A percentile compares a stretch with the other conserved stretches of the same genome.
Evolutionary conservation across 345 rosid genomes (phyloP).

Genomic region (Raphanus raphanistrum): DNA sequence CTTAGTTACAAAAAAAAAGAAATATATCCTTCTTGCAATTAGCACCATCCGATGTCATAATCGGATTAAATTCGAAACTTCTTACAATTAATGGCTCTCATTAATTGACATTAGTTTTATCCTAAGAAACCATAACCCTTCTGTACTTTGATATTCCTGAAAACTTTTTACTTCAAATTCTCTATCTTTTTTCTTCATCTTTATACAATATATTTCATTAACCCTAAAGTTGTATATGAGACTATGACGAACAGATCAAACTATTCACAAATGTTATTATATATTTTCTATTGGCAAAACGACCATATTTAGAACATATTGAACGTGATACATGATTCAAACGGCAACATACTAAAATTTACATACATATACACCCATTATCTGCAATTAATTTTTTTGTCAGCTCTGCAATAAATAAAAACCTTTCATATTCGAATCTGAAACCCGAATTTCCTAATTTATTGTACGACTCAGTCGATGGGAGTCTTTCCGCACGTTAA

Average conservation of each 20-base stretch:
- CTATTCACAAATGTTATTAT: not conserved
- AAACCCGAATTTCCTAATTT: not conserved
- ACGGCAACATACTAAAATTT: not conserved
- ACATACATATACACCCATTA: not conserved
- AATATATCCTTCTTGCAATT: conserved; percentile 9
- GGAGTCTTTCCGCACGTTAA: not conserved
- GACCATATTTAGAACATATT: not conserved
- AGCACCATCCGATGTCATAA: conserved; percentile 29
- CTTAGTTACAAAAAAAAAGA: too few relatives aligned
- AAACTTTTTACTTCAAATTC: conserved; percentile 8
- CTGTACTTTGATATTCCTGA: conserved; percentile 33
- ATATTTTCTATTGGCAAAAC: not conserved
- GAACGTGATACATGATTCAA: not conserved
- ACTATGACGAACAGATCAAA: not conserved
- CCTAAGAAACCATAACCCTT: conserved; percentile 15
- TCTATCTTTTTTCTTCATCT: not conserved
- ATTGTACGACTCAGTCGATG: not conserved
- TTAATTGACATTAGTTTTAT: conserved; percentile 18
- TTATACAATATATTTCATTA: not conserved
- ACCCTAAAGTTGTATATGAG: not conserved
- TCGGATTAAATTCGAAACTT: conserved; percentile 33
- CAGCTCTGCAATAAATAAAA: too few relatives aligned
- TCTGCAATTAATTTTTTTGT: not conserved
- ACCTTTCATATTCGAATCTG: conserved; percentile 4
- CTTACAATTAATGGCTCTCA: conserved; percentile 30